phyloP scores from a whole-genome alignment of 2,329 filamentous ascomycete species.

The Neofusicoccum ribis region DNA sequence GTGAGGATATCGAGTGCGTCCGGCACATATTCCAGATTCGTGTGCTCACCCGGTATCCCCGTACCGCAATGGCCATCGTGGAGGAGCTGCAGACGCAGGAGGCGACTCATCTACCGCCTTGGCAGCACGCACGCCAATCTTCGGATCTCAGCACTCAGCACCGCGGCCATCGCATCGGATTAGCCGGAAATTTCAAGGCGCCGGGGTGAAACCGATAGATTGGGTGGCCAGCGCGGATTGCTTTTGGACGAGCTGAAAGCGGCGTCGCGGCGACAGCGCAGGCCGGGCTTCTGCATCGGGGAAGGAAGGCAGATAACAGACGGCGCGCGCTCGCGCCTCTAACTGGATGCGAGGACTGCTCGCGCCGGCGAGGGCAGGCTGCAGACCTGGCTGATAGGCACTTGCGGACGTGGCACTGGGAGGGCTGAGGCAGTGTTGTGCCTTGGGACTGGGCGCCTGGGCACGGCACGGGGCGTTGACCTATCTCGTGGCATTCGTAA shows the following conservation, averaged over 20 bases:
- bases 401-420: not conserved
- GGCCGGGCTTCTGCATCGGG: not conserved
- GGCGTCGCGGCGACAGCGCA: not conserved
- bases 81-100: not conserved
- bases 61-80: not conserved
- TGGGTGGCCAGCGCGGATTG: not conserved
- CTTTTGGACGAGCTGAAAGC: not conserved
- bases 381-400: not conserved
- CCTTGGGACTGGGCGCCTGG: conserved; percentile 2
- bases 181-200: conserved; percentile 1
- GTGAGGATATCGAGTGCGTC: not conserved
- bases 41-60: conserved; percentile 3
- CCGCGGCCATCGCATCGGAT: not conserved
- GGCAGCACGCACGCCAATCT: not conserved
- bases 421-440: not conserved
- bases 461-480: not conserved
- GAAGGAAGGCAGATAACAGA: not conserved
- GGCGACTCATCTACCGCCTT: not conserved
- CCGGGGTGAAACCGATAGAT: not conserved
- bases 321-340: not conserved
- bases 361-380: not conserved
- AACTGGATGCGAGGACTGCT: not conserved
- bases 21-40: not conserved
- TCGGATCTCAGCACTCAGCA: not conserved
- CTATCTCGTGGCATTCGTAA: conserved; percentile 8